phyloP scores from a whole-genome alignment of 106 monocot species.

The Dendrobium huoshanense region DNA sequence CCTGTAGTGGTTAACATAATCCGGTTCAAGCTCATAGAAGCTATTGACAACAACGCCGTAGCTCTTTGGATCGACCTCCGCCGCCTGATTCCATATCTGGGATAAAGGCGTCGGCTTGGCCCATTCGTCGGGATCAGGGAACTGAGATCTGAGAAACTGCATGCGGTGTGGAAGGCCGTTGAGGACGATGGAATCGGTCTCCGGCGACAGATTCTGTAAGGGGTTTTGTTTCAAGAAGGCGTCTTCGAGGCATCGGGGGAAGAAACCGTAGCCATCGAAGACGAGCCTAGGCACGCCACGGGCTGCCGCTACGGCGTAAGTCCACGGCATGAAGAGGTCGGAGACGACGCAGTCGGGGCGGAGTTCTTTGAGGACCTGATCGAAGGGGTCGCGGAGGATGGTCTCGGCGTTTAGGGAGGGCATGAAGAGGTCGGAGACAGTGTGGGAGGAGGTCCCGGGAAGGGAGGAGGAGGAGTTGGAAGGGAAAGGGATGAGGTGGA shows the following conservation, averaged over 20 bases:
- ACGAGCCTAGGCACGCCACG: conserved; percentile 22
- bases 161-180: conserved; percentile 29
- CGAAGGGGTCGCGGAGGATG: conserved; percentile 13
- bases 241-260: background rate
- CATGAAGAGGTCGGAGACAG: background rate
- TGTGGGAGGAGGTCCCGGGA: background rate
- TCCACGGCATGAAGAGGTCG: conserved; percentile 31
- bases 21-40: conserved; percentile 24
- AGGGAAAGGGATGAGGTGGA: conserved; percentile 6
- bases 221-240: background rate
- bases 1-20: conserved; percentile 14
- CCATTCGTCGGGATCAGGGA: background rate
- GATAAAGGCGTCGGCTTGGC: conserved; percentile 5
- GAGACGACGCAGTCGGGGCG: conserved; percentile 41
- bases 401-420: background rate
- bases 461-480: background rate
- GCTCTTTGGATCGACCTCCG: conserved; percentile 5
- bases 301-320: conserved; percentile 11
- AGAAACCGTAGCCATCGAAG: conserved; percentile 28
- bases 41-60: conserved; percentile 28
- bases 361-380: background rate
- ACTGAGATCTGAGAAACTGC: conserved; percentile 14
- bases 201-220: background rate
- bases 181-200: conserved; percentile 8
- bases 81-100: conserved; percentile 5